Base-by-base conservation (phyloP, 768 basidiomycete genomes). In the Lyophyllum semitale region DNA sequence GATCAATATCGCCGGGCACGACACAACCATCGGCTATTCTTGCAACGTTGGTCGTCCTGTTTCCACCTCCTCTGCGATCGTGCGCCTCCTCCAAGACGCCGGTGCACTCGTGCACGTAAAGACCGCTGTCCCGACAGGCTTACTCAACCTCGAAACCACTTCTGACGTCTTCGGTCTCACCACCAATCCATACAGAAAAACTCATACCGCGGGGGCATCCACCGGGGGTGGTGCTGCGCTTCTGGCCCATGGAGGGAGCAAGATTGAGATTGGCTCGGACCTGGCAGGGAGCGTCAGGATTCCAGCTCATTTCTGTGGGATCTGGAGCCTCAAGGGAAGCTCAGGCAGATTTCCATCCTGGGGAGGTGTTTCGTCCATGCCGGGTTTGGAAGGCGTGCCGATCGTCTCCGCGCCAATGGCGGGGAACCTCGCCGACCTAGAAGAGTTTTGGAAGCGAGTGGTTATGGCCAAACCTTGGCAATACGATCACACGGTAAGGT, bases 271-370 rank as follows among this genome's bases (percentile, higher is more conserved):
- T 33, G 89, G 88, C 1, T 83, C 88, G 4, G 89, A 91, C 61
- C 72, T 91, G 26, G 89, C 83, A 2, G 91, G 90, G 9, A 87
- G 85, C 50, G 81, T 90, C 35, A 79, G 90, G 48, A 80, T 83
- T 25, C 90, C 90, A 3, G 83, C 89, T 13, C 85, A 89, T 59
- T 89, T 84, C 60, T 88, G 87, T 57, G 90, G 88, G 1, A 70
- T 87, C 1, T 89, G 83, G 74, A 76, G 83, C 41, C 74, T 89
- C 61, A 87, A 85, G 63, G 76, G 82, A 9, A 85, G 84, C 60
- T 70, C 72, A 52, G 77, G 83, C 38, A 73, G 88, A 51, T 85
- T 88, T 61, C 80, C 83, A 6, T 73, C 68, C 30, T 77, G 77
- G 59, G 84, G 85, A 1, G 77, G 73, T 44, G 61, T 54, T 18